Conservation (phyloP, 306 rosid species). For the Quercus ilex region DNA sequence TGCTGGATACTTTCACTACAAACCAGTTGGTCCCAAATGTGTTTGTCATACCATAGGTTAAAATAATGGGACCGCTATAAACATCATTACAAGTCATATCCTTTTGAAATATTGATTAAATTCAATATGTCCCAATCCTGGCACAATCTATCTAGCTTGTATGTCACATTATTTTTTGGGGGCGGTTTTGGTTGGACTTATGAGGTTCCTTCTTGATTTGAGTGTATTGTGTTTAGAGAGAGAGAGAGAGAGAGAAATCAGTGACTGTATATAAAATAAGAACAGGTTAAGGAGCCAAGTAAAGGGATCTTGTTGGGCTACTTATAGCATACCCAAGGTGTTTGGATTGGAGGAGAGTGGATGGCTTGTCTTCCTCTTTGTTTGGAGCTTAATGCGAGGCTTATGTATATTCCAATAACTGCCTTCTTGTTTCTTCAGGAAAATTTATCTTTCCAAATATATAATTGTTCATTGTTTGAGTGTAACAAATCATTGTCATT, state of each 20-base stretch:
- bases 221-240: not conserved
- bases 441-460: not conserved
- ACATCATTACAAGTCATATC: not conserved
- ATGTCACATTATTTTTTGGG: too few relatives aligned
- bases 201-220: too few relatives aligned
- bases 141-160: not conserved
- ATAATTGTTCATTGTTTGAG: not conserved
- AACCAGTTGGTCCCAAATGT: not conserved
- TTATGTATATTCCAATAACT: too few relatives aligned
- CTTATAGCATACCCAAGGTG: conserved; percentile 5
- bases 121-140: not conserved
- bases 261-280: not conserved
- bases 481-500: not conserved
- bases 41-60: not conserved
- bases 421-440: not conserved
- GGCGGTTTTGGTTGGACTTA: too few relatives aligned
- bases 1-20: not conserved
- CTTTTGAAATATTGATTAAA: not conserved
- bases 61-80: not conserved
- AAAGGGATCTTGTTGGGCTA: not conserved
- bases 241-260: not conserved
- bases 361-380: not conserved
- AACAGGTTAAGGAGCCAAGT: not conserved
- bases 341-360: conserved; percentile 14
- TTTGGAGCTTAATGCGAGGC: conserved; percentile 1